These are phyloP conservation scores for Apostasia shenzhenica DNA, from an alignment of 106 monocot genomes.

Conservation along the genomic window DNA sequence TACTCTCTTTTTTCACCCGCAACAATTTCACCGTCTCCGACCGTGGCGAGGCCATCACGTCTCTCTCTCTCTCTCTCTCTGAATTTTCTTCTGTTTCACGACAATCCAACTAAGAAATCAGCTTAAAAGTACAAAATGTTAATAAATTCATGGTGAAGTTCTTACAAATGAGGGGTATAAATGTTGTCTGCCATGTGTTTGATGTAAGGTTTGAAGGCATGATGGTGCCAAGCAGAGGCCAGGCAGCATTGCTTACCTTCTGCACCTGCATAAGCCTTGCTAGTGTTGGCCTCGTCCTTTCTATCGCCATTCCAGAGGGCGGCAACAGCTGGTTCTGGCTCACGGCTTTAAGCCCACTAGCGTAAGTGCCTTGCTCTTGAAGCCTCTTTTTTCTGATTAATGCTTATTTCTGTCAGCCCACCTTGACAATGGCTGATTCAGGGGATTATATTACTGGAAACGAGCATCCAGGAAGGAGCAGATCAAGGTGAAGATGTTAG, in stretches of 20 bases:
- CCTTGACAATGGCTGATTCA: conserved; percentile 10
- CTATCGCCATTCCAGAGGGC: conserved; percentile 82
- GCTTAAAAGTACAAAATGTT: no score
- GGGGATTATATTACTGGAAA: conserved; percentile 86
- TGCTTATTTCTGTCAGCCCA: not conserved
- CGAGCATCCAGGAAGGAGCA: conserved; percentile 82
- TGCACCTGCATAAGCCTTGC: conserved; percentile 96
- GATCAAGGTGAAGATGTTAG: conserved; percentile 87
- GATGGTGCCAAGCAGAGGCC: conserved; percentile 93
- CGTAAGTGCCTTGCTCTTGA: conserved; percentile 32
- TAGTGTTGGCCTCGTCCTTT: conserved; percentile 85
- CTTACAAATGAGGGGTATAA: not conserved
- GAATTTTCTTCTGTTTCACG: not conserved
- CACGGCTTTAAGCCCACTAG: conserved; percentile 61
- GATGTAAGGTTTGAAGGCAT: conserved; percentile 73
- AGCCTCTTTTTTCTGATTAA: not conserved
- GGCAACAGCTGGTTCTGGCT: conserved; percentile 98
- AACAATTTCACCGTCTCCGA: conserved; percentile 76
- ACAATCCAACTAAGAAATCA: no score
- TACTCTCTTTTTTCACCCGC: conserved; percentile 86
- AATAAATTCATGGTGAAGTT: no score
- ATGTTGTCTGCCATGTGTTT: not conserved
- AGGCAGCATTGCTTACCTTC: conserved; percentile 93
- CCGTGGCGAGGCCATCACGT: conserved; percentile 93
- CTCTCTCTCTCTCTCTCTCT: conserved; percentile 15